Evolutionary conservation across 192 early-diverging fungal species (phyloP).

Genomic region (Geosiphon pyriformis): DNA sequence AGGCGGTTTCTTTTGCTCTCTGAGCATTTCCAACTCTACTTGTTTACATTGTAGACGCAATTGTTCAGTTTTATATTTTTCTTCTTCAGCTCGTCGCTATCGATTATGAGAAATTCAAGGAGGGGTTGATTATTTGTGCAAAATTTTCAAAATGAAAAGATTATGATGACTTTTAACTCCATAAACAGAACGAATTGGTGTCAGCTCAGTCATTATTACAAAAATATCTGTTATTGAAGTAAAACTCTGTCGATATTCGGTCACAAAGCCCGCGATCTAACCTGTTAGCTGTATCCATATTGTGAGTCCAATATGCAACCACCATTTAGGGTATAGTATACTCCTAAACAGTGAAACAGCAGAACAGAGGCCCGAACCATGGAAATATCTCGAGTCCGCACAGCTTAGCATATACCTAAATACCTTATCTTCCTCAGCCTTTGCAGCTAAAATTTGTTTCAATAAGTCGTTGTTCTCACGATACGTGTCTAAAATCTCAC

Average conservation of each 20-base stretch:
- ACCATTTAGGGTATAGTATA: too few species aligned
- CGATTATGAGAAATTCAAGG: neutral
- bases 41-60: constrained; percentile 38
- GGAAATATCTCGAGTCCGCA: too few species aligned
- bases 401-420: too few species aligned
- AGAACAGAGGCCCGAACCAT: too few species aligned
- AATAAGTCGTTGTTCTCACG: constrained; percentile 22
- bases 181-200: too few species aligned
- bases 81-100: constrained; percentile 40
- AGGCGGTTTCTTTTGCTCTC: constrained; percentile 23
- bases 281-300: too few species aligned
- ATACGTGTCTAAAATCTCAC: constrained; percentile 23
- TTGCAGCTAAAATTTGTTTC: constrained; percentile 18
- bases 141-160: neutral
- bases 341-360: neutral
- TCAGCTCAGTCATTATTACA: too few species aligned
- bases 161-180: neutral
- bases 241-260: too few species aligned
- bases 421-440: constrained; percentile 25
- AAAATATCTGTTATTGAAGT: too few species aligned
- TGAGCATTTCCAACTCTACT: constrained; percentile 32
- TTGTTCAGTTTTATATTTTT: constrained; percentile 38
- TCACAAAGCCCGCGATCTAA: too few species aligned
- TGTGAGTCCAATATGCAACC: too few species aligned
- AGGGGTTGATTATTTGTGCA: neutral